Evolutionary conservation across 179 eudicot genomes (phyloP), one percentile per base, ranked within the genome.

Genomic region (Beta macrorhiza): DNA sequence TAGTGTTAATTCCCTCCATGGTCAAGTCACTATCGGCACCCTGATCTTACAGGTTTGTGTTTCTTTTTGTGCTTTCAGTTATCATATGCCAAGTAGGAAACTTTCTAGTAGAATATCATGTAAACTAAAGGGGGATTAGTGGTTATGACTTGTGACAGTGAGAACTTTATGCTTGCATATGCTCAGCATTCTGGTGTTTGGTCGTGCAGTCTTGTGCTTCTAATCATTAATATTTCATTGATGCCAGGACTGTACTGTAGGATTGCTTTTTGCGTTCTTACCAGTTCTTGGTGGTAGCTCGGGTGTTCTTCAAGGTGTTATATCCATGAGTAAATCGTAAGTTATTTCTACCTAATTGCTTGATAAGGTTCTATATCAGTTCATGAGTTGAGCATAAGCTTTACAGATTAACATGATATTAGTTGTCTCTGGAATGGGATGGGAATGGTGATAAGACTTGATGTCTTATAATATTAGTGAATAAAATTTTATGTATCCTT

Each of bases 261-360:
- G 97, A 62, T 87, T 93, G 85, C 89, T 93, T 67, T 94, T 94
- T 81, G 97, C 98, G n/a, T 74, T 94, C 84, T 92, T 94, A 74
- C 98, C 96, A 42, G 90, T 94, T 78, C 92, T 94, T 75, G 94
- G 98, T 65, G 98, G 98, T 77, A 91, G 89, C 75, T 90, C 98
- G 44, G 96, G 97, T 77, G 81, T 89, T 84, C 86, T 93, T 77
- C 97, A 93, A 81, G 98, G 98, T 70, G 81, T 89, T 11, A 83
- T 91, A 74, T 93, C 98, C 77, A 92, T 93, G 98, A 78, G 93
- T 20, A 93, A 93, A 87, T 92, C 91, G 98, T 93, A 89, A 88
- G 97, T 83, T n/a, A 59, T 52, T 63, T 53, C 55, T 42, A 37
- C 45, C 55, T 61, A 13, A 7, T 85, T 37, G 32, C n/a, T 25